Base-by-base conservation (phyloP, 192 early-diverging fungal genomes). In the Chytriomyces hyalinus region DNA sequence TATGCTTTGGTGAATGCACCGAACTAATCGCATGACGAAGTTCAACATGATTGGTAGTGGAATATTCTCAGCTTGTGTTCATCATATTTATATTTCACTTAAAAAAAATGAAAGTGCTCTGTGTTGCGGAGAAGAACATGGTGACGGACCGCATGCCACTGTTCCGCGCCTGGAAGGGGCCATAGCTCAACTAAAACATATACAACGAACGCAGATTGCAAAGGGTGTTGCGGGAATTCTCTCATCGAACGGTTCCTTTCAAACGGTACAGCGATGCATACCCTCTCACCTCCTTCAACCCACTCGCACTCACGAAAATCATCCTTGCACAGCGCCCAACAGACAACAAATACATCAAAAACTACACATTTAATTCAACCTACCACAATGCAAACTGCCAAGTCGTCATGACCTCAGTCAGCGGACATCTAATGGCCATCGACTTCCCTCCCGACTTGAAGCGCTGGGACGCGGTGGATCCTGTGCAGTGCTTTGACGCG, bases 81-180 rank as follows among this genome's bases (percentile, higher is more conserved):
- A 24, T 4, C 1, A 1, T 65, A 15, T 28, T 36, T 17, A 15
- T 17, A 15, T 6, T 15, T 22, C 1, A 65, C 11, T 28, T 15
- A 1, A 20, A 68, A 28, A 22, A 11, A 45, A 68, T 94, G 91
- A 90, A 91, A 69, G 84, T 98, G 13, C 79, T 98, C n/a, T 97
- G 96, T 82, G 95, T 98, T 47, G 97, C 97, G 61, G 97, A 98
- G 78, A 98, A 98, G 83, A 93, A 93, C 64, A 92, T 92, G 62
- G 72, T 73, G 11, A 9, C 28, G 2, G 2, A 24, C 24, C 36
- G 49, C 6, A 10, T 44, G 67, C 47, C 44, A 48, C 47, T 48
- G 44, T 68, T 13, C 53, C 15, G 13, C 53, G 53, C 53, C 4
- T 13, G 20, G 5, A 13, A 20, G 20, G 20, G 53, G 4, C 36